A percentile compares a stretch with the other conserved stretches of the same genome.
Conservation (phyloP, 768 basidiomycete genomes). For the Panaeolus cyanescens region DNA sequence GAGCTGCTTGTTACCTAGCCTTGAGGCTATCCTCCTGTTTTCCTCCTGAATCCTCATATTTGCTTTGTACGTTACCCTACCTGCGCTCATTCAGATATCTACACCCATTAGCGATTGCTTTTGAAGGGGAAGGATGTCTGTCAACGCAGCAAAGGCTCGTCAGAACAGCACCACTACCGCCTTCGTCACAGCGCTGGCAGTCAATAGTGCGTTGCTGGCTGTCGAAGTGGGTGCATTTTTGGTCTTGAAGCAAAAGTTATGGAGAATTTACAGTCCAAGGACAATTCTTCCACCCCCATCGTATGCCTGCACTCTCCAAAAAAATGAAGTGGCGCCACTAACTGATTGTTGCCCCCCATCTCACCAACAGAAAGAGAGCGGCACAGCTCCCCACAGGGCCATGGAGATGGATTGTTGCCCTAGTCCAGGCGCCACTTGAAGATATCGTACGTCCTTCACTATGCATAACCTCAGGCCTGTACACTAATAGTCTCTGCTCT, state of each 20-base stretch:
- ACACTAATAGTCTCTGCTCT: background rate
- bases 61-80: background rate
- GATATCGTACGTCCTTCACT: conserved; percentile 41
- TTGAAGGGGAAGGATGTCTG: conserved; percentile 19
- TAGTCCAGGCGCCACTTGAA: conserved; percentile 39
- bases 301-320: conserved; percentile 29
- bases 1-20: background rate
- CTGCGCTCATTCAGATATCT: background rate
- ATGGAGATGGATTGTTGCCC: conserved; percentile 54
- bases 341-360: background rate
- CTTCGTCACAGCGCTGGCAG: conserved; percentile 62
- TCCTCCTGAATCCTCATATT: background rate
- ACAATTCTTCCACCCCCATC: conserved; percentile 61
- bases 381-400: conserved; percentile 41
- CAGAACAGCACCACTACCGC: conserved; percentile 41
- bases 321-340: background rate
- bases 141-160: conserved; percentile 24
- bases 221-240: conserved; percentile 58
- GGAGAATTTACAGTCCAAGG: conserved; percentile 62
- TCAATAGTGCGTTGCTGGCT: conserved; percentile 49
- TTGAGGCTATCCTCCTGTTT: background rate
- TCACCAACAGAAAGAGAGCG: conserved; percentile 42
- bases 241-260: conserved; percentile 55
- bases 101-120: background rate
- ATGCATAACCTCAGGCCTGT: background rate